These are phyloP conservation scores for Jatropha curcas DNA, from an alignment of 345 rosid genomes.

Conservation along the genomic window DNA sequence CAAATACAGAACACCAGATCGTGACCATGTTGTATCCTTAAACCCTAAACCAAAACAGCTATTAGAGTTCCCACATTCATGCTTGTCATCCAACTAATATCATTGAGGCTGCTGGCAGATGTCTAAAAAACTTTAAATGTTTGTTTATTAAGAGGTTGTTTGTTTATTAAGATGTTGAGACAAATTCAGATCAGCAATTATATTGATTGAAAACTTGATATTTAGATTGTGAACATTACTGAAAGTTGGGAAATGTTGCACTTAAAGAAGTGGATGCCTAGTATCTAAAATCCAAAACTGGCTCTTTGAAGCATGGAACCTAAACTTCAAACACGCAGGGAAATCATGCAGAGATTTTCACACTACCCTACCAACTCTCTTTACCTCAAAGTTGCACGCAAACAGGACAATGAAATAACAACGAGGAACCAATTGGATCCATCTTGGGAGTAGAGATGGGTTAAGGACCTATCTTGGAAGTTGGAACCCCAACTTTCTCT, in stretches of 20 bases:
- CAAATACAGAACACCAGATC: neutral
- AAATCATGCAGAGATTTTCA: neutral
- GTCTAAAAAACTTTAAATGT: neutral
- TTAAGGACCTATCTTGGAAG: too few relatives aligned
- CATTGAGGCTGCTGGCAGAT: neutral
- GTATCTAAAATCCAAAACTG: neutral
- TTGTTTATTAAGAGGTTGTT: neutral
- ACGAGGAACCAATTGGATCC: too few relatives aligned
- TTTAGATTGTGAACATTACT: neutral
- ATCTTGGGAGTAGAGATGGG: too few relatives aligned
- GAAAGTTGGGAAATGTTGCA: neutral
- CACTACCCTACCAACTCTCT: neutral
- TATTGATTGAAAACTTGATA: neutral
- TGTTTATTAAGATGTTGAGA: neutral
- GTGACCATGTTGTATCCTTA: neutral
- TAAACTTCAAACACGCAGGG: neutral
- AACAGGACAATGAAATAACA: neutral
- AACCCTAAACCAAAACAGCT: neutral
- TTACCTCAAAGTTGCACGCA: neutral
- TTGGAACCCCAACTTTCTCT: too few relatives aligned
- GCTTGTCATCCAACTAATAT: neutral
- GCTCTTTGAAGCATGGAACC: neutral
- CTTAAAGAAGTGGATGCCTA: too few relatives aligned
- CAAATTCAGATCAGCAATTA: neutral
- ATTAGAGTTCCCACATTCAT: too few relatives aligned